These are phyloP conservation scores for Monosporozyma yasuniensis DNA, from an alignment of 805 yeast genomes.

Conservation along the genomic window DNA sequence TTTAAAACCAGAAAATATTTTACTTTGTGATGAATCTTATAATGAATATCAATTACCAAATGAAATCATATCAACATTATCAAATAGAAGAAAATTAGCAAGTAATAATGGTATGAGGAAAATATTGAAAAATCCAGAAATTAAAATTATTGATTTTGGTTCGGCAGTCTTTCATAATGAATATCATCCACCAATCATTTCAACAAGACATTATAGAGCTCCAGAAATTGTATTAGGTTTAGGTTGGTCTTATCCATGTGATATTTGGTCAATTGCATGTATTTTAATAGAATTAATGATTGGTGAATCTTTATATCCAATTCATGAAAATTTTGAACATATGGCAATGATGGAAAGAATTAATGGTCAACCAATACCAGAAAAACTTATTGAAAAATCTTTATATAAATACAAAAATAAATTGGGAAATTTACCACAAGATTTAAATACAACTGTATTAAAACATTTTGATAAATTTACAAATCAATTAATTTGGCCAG, in stretches of 20 bases:
- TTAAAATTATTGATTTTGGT: slow-evolving; percentile 94
- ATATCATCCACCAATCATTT: slow-evolving; percentile 83
- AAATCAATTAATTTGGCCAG: slow-evolving; percentile 25
- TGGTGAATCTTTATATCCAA: slow-evolving; percentile 90
- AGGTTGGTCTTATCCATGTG: slow-evolving; percentile 98
- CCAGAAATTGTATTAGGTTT: slow-evolving; percentile 90
- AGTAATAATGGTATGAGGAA: slow-evolving; percentile 27
- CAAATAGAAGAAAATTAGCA: slow-evolving; percentile 26
- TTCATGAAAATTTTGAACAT: slow-evolving; percentile 92
- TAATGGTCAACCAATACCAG: slow-evolving; percentile 44
- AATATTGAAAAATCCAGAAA: slow-evolving; percentile 60
- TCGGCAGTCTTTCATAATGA: slow-evolving; percentile 90
- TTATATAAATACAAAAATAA: slow-evolving; percentile 25
- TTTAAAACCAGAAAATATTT: slow-evolving; percentile 89
- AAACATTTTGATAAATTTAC: slow-evolving; percentile 24
- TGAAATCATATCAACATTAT: slow-evolving; percentile 14
- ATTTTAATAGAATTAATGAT: slow-evolving; percentile 82
- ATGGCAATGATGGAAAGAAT: slow-evolving; percentile 89
- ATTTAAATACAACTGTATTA: slow-evolving; percentile 25
- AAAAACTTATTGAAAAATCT: slow-evolving; percentile 29
- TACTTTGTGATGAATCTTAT: slow-evolving; percentile 35
- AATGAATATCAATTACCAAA: slow-evolving; percentile 19
- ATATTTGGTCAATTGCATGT: slow-evolving; percentile 95
- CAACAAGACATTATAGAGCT: slow-evolving; percentile 94
- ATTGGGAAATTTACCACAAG: slow-evolving; percentile 28